A percentile compares a stretch with the other conserved stretches of the same genome.
These are phyloP conservation scores for Diaporthe sp. DNA, from an alignment of 2,329 filamentous ascomycete genomes.

Conservation along the genomic window DNA sequence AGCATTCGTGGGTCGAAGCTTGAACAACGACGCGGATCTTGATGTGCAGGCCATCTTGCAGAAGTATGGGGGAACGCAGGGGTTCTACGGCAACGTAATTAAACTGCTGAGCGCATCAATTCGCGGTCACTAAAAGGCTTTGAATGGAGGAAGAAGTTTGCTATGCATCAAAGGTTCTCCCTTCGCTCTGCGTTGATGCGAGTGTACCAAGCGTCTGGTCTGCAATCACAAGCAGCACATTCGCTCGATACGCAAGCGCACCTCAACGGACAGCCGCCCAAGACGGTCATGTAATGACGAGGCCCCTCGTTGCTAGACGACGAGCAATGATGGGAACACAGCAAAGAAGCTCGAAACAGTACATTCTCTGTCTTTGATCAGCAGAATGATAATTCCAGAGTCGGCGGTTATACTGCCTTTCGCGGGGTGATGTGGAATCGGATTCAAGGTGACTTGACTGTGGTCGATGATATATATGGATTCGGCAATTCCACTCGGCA, in stretches of 20 bases:
- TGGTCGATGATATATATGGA: too few species aligned
- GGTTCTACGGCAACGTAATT: conserved; percentile 69
- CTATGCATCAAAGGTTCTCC: neutral
- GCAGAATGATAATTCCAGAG: neutral
- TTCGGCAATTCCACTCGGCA: neutral
- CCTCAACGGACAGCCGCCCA: neutral
- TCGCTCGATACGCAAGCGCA: neutral
- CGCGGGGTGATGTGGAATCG: too few species aligned
- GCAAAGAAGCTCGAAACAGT: neutral
- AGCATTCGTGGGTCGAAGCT: conserved; percentile 76
- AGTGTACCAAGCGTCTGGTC: neutral
- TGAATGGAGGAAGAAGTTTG: neutral
- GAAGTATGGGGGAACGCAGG: conserved; percentile 65
- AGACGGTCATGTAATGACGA: neutral
- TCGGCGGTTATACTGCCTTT: neutral
- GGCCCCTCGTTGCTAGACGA: too few species aligned
- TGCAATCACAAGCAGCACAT: neutral
- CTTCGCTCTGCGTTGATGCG: neutral
- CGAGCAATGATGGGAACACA: neutral
- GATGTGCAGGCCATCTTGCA: conserved; percentile 57
- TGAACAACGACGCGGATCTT: conserved; percentile 42
- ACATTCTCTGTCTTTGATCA: neutral
- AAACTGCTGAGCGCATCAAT: conserved; percentile 66
- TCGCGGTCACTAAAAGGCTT: conserved; percentile 49
- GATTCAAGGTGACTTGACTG: neutral